These are phyloP conservation scores for Zygoascus sp. DNA, from an alignment of 1,139 yeast genomes.

Conservation along the genomic window DNA sequence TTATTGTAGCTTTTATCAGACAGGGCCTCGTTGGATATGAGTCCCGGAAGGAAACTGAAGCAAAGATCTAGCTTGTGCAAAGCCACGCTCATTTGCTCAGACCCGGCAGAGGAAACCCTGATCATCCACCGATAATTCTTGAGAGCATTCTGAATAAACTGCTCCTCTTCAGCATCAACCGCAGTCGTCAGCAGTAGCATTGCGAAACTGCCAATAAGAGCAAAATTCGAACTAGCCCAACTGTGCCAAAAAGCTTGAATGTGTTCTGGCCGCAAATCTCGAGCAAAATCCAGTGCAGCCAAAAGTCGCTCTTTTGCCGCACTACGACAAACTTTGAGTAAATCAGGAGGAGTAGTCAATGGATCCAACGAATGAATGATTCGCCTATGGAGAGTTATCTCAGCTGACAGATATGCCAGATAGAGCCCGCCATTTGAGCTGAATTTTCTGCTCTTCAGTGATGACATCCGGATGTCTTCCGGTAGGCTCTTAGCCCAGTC, in stretches of 20 bases:
- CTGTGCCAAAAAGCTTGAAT: slow-evolving; percentile 86
- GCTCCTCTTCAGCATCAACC: slow-evolving; percentile 50
- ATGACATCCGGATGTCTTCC: slow-evolving; percentile 45
- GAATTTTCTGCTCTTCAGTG: slow-evolving; percentile 24
- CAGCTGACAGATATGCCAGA: slow-evolving; percentile 81
- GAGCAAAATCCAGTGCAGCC: slow-evolving; percentile 76
- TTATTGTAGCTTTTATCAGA: neutral
- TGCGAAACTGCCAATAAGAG: slow-evolving; percentile 81
- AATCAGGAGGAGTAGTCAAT: slow-evolving; percentile 52
- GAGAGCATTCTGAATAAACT: slow-evolving; percentile 11
- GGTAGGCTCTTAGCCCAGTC: slow-evolving; percentile 86
- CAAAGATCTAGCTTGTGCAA: slow-evolving; percentile 11
- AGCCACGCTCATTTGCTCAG: slow-evolving; percentile 12
- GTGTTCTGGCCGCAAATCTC: slow-evolving; percentile 73
- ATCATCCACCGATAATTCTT: slow-evolving; percentile 13
- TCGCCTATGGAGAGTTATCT: slow-evolving; percentile 75
- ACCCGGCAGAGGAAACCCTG: slow-evolving; percentile 12
- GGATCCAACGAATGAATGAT: slow-evolving; percentile 53
- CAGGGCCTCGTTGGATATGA: slow-evolving; percentile 1
- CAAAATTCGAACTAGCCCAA: slow-evolving; percentile 67
- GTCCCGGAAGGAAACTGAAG: slow-evolving; percentile 5
- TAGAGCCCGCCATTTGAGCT: slow-evolving; percentile 69
- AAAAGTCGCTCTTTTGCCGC: slow-evolving; percentile 80
- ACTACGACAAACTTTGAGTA: slow-evolving; percentile 66
- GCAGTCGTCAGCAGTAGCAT: slow-evolving; percentile 51